Evolutionary conservation across 768 basidiomycete species (phyloP).

Genomic region (Suillus spraguei): DNA sequence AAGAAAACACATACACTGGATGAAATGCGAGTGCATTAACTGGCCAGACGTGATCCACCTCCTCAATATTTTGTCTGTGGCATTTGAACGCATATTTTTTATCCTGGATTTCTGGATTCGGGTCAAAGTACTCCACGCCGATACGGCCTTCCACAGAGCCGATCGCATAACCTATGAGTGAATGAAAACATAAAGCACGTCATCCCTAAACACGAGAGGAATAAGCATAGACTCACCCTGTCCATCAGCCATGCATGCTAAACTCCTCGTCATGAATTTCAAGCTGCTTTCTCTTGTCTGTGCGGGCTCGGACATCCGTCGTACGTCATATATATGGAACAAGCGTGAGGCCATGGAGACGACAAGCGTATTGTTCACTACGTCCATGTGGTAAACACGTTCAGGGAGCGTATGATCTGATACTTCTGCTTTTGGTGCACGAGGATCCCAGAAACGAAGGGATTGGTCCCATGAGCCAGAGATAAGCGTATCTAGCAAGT

Average conservation of each 20-base stretch:
- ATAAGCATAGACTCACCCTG: slow-evolving; percentile 56
- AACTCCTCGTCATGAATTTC: slow-evolving; percentile 91
- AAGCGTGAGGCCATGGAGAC: slow-evolving; percentile 92
- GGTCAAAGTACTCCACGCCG: slow-evolving; percentile 96
- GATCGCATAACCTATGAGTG: slow-evolving; percentile 77
- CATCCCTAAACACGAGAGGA: slow-evolving; percentile 1
- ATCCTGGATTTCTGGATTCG: slow-evolving; percentile 75
- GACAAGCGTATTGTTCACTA: slow-evolving; percentile 78
- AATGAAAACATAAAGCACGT: slow-evolving; percentile 9
- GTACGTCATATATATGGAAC: slow-evolving; percentile 87
- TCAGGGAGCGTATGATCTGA: slow-evolving; percentile 70
- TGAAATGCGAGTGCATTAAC: slow-evolving; percentile 96
- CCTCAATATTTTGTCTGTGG: slow-evolving; percentile 87
- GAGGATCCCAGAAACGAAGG: slow-evolving; percentile 85
- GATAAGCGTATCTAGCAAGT: slow-evolving; percentile 62
- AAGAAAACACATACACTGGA: slow-evolving; percentile 63
- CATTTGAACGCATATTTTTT: slow-evolving; percentile 90
- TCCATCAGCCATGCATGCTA: slow-evolving; percentile 93
- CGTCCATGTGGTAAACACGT: slow-evolving; percentile 83
- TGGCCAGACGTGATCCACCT: slow-evolving; percentile 95
- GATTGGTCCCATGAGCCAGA: slow-evolving; percentile 94
- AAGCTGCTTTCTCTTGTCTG: slow-evolving; percentile 90
- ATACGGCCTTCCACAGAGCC: slow-evolving; percentile 95
- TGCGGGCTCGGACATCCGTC: slow-evolving; percentile 72
- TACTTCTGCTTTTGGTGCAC: slow-evolving; percentile 57